Base-by-base conservation (phyloP, 768 basidiomycete genomes). In the Lanmaoa rubissima region DNA sequence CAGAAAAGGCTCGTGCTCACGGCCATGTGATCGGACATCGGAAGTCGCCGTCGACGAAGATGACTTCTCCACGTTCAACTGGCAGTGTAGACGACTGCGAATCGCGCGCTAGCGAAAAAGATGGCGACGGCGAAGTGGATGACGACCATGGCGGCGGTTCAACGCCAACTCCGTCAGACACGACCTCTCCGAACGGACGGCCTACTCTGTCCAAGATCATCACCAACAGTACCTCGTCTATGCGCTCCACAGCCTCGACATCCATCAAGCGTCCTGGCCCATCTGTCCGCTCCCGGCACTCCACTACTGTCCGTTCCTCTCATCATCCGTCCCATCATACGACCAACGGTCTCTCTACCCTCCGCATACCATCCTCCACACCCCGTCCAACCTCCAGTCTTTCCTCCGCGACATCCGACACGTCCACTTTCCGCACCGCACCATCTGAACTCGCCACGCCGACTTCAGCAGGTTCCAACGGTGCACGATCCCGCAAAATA, bases 381-480 rank as follows among this genome's bases (percentile, higher is more conserved):
- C 53, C 60, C 2, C 71, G 71, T 21, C 73, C 71, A 7, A 59
- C 21, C 19, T 68, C 73, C 5, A 62, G 48, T n/a, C 48, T 71
- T 16, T 70, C 72, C 12, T 71, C 69, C 0, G 69, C 73, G 13
- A 65, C 48, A 9, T 74, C 70, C 2, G 72, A 71, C 2, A 53
- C 61, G 1, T 54, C 58, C 8, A 73, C 72, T 0, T 72, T 73
- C 59, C 68, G 65, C 24, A 72, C 72, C 1, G 70, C 72, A 31
- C 60, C 28, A 7, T 71, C 69, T 28, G 72, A 71, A 28, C 53
- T 68, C 8, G 21, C 57, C 24, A 71, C 72, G 4, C 70, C 72
- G 9, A 71, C 64, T 6, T 71, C 69, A 7, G 54, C 67, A 5
- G 62, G 62, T 7, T 68, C 68, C 1, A 59, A 41, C 14, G 62